phyloP scores from a whole-genome alignment of 148 eudicot species.

The Rhododendron molle region DNA sequence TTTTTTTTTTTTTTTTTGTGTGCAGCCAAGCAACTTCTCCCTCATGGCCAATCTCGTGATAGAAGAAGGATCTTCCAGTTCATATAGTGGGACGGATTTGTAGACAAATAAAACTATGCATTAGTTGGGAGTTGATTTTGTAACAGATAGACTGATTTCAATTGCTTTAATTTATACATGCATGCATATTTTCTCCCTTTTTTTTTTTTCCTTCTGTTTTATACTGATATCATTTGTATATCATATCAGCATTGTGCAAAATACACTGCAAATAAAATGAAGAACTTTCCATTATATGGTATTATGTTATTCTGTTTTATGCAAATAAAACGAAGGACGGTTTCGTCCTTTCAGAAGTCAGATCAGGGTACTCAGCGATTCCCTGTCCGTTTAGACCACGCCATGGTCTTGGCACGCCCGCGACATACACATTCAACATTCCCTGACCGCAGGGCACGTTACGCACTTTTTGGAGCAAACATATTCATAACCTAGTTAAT shows the following conservation, averaged over 20 bases:
- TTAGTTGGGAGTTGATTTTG: background rate
- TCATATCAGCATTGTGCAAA: slow-evolving; percentile 7
- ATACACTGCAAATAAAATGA: background rate
- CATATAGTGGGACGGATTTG: background rate
- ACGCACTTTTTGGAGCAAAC: no score
- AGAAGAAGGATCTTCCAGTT: slow-evolving; percentile 1
- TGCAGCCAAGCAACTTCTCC: slow-evolving; percentile 42
- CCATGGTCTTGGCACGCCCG: no score
- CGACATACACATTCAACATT: no score
- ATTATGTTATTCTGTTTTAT: background rate
- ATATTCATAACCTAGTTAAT: background rate
- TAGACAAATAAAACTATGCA: slow-evolving; percentile 1
- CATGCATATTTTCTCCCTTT: background rate
- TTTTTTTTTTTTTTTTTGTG: background rate
- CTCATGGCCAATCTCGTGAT: slow-evolving; percentile 35
- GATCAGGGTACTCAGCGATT: no score
- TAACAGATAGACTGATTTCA: background rate
- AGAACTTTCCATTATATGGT: background rate
- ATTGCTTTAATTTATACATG: background rate
- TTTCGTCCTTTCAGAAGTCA: no score
- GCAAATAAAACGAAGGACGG: no score
- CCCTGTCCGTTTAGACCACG: no score
- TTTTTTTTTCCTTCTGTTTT: background rate
- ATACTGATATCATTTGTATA: background rate
- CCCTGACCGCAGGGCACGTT: no score